Evolutionary conservation across 305 asterid species (phyloP).

Genomic region (Salvia sclarea): DNA sequence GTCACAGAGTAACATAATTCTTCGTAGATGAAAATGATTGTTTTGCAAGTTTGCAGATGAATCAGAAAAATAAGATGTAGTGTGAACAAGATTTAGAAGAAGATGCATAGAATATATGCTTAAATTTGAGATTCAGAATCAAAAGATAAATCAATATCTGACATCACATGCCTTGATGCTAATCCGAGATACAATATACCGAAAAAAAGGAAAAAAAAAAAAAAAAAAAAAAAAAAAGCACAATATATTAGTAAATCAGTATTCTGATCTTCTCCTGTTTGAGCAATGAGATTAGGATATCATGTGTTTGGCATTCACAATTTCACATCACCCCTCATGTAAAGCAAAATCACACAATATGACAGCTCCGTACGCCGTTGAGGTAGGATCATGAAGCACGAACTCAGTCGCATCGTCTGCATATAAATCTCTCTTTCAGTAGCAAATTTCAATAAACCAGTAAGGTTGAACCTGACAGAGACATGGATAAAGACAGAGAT

Average conservation of each 20-base stretch:
- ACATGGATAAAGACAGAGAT: background rate
- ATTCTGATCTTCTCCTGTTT: background rate
- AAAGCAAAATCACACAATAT: background rate
- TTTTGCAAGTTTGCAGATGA: slow-evolving; percentile 25
- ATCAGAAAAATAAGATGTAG: background rate
- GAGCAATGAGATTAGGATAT: background rate
- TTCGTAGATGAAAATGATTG: slow-evolving; percentile 31
- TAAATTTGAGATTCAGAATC: slow-evolving; percentile 26
- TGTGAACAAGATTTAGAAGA: slow-evolving; percentile 21
- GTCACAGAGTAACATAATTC: background rate
- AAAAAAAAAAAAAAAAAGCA: background rate
- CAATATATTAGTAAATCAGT: background rate
- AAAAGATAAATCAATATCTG: background rate
- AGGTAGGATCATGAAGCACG: background rate
- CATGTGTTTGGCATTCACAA: background rate
- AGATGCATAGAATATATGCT: background rate
- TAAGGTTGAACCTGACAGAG: background rate
- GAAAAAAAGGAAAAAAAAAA: background rate
- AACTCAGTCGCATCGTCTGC: no score
- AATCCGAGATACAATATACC: slow-evolving; percentile 23
- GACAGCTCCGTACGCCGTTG: background rate
- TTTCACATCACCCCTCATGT: slow-evolving; percentile 2
- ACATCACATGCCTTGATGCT: slow-evolving; percentile 30
- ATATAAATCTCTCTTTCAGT: background rate
- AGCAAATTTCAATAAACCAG: background rate